Conservation (phyloP, 2,329 filamentous ascomycete genomes). For the Fusarium subtropicale region DNA sequence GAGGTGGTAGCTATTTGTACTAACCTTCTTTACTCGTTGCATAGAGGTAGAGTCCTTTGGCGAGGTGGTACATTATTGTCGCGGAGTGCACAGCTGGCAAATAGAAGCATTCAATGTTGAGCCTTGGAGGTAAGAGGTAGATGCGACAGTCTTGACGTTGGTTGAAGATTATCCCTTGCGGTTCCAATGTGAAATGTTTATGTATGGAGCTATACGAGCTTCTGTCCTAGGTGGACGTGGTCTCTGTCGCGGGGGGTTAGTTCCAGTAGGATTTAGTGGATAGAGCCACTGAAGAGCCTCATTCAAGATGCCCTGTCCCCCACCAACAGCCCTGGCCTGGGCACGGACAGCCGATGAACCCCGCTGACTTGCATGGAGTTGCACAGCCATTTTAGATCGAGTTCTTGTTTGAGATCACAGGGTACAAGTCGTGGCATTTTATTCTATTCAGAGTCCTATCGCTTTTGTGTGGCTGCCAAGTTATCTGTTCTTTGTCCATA, state of each 20-base stretch:
- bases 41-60: constrained; percentile 93
- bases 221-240: background rate
- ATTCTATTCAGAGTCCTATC: background rate
- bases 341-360: constrained; percentile 15
- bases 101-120: background rate
- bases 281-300: constrained; percentile 35
- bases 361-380: constrained; percentile 20
- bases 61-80: constrained; percentile 87
- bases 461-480: background rate
- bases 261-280: constrained; percentile 30
- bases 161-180: constrained; percentile 2
- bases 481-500: background rate
- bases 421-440: background rate
- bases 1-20: constrained; percentile 52
- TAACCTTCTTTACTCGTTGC: constrained; percentile 93
- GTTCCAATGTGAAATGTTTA: background rate
- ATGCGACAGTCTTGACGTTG: constrained; percentile 9
- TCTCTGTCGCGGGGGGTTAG: background rate
- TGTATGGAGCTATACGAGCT: background rate
- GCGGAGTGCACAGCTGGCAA: background rate
- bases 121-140: background rate
- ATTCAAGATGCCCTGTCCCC: constrained; percentile 15
- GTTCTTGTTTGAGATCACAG: background rate
- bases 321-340: constrained; percentile 7
- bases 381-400: background rate